These are phyloP conservation scores for Monosporascus sp. DNA, from an alignment of 2,329 filamentous ascomycete species.

Conservation along the genomic window DNA sequence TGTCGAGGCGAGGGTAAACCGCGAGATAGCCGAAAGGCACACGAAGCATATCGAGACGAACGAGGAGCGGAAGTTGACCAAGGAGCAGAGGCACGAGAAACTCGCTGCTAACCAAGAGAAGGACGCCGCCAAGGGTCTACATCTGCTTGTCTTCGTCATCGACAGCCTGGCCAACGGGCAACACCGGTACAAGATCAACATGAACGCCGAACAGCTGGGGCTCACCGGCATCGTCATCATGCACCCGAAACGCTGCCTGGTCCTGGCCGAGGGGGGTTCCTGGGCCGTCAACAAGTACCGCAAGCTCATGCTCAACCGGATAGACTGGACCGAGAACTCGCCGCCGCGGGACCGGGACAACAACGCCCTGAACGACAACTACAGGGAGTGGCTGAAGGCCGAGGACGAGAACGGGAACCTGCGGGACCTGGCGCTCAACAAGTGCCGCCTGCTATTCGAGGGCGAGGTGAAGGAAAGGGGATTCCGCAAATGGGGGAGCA, in stretches of 20 bases:
- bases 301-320: constrained; percentile 88
- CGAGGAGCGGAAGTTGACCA: constrained; percentile 79
- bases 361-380: constrained; percentile 48
- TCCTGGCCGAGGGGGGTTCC: constrained; percentile 86
- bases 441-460: constrained; percentile 82
- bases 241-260: constrained; percentile 81
- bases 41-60: constrained; percentile 74
- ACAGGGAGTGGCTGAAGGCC: constrained; percentile 72
- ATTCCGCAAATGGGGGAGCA: constrained; percentile 84
- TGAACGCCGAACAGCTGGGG: constrained; percentile 84
- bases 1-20: constrained; percentile 89
- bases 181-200: constrained; percentile 87
- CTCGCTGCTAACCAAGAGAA: constrained; percentile 76
- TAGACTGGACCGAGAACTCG: constrained; percentile 90
- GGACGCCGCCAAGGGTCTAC: constrained; percentile 81
- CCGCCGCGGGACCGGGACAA: constrained; percentile 59
- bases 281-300: constrained; percentile 81
- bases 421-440: constrained; percentile 78
- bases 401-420: constrained; percentile 73
- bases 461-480: constrained; percentile 75
- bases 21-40: constrained; percentile 83
- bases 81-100: constrained; percentile 84
- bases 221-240: constrained; percentile 89
- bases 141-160: constrained; percentile 84
- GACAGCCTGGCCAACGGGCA: constrained; percentile 85